Percentiles rank a stretch among this genome's conserved stretches.
Evolutionary conservation across 495 filamentous ascomycete genomes (phyloP).

Genomic region (Antarctomyces pellizariae): DNA sequence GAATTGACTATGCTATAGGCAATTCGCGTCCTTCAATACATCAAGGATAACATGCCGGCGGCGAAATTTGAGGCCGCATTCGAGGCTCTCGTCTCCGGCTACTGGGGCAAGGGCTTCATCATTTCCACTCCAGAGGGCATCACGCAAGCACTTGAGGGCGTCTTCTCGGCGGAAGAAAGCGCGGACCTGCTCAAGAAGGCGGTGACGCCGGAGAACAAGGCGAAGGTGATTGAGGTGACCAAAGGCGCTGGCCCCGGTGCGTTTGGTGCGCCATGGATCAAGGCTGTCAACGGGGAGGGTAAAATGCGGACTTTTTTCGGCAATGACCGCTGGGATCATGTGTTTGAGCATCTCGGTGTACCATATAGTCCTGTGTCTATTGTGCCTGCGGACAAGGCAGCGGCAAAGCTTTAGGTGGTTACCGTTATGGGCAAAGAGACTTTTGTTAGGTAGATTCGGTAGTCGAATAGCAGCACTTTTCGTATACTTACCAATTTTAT

Average conservation of each 20-base stretch:
- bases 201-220: conserved; percentile 7
- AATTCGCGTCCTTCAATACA: conserved; percentile 4
- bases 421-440: no score
- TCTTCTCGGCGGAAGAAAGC: conserved; percentile 3
- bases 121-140: conserved; percentile 5
- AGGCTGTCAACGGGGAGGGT: conserved; percentile 3
- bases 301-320: conserved; percentile 5
- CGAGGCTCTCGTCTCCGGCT: conserved; percentile 4
- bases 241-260: conserved; percentile 3
- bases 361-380: conserved; percentile 6
- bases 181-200: conserved; percentile 5
- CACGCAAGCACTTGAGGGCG: conserved; percentile 2
- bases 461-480: no score
- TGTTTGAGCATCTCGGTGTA: conserved; percentile 5
- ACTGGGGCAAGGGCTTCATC: conserved; percentile 6
- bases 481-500: no score
- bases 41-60: conserved; percentile 3
- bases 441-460: no score
- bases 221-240: conserved; percentile 5
- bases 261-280: conserved; percentile 8
- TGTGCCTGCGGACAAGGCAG: no score
- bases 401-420: no score
- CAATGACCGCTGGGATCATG: conserved; percentile 8
- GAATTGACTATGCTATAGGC: no score
- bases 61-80: conserved; percentile 6